Conservation (phyloP, 495 filamentous ascomycete species). For the Xylaria grammica region DNA sequence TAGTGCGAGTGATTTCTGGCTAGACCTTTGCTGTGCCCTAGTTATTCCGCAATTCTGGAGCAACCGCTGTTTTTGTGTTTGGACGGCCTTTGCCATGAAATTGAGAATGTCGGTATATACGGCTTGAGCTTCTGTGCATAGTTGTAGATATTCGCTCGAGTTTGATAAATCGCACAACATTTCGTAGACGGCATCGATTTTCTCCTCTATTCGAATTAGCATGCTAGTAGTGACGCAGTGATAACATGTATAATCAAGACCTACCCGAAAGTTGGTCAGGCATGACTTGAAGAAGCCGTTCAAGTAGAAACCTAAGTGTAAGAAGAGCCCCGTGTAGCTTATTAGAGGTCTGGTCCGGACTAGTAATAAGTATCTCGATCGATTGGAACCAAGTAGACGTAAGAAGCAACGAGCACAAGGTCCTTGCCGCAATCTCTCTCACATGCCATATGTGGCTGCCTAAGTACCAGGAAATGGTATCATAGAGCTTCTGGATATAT, state of each 20-base stretch:
- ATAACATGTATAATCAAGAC: neutral
- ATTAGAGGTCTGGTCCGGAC: conserved; percentile 37
- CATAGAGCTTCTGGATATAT: conserved; percentile 48
- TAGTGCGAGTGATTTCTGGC: conserved; percentile 22
- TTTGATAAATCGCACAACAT: conserved; percentile 25
- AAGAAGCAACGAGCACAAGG: conserved; percentile 69
- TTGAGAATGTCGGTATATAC: conserved; percentile 50
- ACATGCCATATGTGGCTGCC: conserved; percentile 85
- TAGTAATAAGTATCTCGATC: conserved; percentile 54
- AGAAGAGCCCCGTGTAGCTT: conserved; percentile 73
- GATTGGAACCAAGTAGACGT: conserved; percentile 55
- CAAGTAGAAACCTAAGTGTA: conserved; percentile 57
- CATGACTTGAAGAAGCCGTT: conserved; percentile 50
- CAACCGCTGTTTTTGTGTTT: neutral
- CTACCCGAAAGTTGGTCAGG: conserved; percentile 40
- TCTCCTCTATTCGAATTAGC: conserved; percentile 25
- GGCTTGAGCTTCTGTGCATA: conserved; percentile 44
- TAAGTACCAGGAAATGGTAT: conserved; percentile 60
- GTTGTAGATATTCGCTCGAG: conserved; percentile 25
- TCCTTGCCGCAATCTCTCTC: conserved; percentile 85
- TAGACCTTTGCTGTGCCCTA: neutral
- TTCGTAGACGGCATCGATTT: conserved; percentile 20
- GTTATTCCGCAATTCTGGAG: neutral
- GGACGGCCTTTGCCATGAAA: conserved; percentile 28
- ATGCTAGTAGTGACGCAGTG: neutral